Conservation (phyloP, 768 basidiomycete species). For the Filobasidium floriforme region DNA sequence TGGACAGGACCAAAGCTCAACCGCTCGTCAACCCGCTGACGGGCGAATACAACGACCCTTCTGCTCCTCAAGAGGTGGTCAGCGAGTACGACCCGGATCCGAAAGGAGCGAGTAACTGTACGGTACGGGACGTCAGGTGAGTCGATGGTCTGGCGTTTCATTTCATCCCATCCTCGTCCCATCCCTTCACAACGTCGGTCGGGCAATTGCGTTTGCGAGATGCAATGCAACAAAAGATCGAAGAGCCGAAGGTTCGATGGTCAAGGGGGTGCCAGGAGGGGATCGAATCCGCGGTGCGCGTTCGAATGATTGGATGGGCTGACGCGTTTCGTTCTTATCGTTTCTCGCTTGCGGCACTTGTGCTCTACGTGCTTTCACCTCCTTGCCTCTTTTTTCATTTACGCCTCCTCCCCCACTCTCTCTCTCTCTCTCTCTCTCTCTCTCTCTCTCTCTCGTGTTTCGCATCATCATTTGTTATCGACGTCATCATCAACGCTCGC, state of each 20-base stretch:
- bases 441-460: too few species aligned
- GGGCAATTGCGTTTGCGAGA: too few species aligned
- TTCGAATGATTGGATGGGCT: background rate
- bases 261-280: background rate
- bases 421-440: too few species aligned
- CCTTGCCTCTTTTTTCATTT: background rate
- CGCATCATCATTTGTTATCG: too few species aligned
- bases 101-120: slow-evolving; percentile 44
- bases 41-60: slow-evolving; percentile 54
- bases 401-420: too few species aligned
- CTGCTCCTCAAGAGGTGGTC: slow-evolving; percentile 52
- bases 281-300: background rate
- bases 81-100: slow-evolving; percentile 32
- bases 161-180: too few species aligned
- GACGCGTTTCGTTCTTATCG: too few species aligned
- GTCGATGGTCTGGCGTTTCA: too few species aligned
- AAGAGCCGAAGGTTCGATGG: too few species aligned
- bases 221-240: too few species aligned
- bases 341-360: background rate
- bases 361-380: background rate
- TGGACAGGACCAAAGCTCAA: slow-evolving; percentile 68
- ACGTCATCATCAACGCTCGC: too few species aligned
- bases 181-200: too few species aligned
- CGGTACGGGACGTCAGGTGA: slow-evolving; percentile 78
- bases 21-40: slow-evolving; percentile 52